phyloP scores from a whole-genome alignment of 768 basidiomycete genomes.

The Boletus edulis region DNA sequence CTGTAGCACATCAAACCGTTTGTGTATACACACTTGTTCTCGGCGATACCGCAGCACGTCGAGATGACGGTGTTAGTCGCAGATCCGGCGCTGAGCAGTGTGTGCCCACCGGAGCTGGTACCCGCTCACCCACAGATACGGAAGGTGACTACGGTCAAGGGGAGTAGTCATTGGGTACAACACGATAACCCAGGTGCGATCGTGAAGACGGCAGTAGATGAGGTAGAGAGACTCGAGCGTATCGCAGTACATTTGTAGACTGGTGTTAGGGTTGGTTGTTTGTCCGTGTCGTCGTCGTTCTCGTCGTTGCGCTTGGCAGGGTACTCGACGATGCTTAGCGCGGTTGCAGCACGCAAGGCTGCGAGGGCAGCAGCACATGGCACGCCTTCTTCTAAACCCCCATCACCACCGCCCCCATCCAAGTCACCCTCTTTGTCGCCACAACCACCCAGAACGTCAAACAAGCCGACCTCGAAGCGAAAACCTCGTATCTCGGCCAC shows the following conservation, averaged over 20 bases:
- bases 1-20: slow-evolving; percentile 18
- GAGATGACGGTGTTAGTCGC: slow-evolving; percentile 14
- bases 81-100: slow-evolving; percentile 4
- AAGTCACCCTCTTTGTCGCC: slow-evolving; percentile 10
- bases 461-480: slow-evolving; percentile 42
- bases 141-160: not conserved
- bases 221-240: slow-evolving; percentile 7
- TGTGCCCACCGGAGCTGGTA: slow-evolving; percentile 3
- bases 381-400: not conserved
- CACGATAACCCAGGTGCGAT: slow-evolving; percentile 5
- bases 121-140: not conserved
- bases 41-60: not conserved
- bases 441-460: slow-evolving; percentile 1
- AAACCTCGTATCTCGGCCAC: slow-evolving; percentile 34
- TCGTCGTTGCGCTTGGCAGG: not conserved
- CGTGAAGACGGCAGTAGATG: slow-evolving; percentile 2
- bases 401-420: not conserved
- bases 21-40: slow-evolving; percentile 8
- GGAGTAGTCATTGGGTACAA: slow-evolving; percentile 17
- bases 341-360: slow-evolving; percentile 70
- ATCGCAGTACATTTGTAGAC: not conserved
- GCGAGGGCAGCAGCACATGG: slow-evolving; percentile 36
- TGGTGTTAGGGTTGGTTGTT: not conserved
- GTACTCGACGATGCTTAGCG: slow-evolving; percentile 55
- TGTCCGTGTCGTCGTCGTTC: not conserved